Conservation (phyloP, 495 filamentous ascomycete species). For the Aspergillus taichungensis region DNA sequence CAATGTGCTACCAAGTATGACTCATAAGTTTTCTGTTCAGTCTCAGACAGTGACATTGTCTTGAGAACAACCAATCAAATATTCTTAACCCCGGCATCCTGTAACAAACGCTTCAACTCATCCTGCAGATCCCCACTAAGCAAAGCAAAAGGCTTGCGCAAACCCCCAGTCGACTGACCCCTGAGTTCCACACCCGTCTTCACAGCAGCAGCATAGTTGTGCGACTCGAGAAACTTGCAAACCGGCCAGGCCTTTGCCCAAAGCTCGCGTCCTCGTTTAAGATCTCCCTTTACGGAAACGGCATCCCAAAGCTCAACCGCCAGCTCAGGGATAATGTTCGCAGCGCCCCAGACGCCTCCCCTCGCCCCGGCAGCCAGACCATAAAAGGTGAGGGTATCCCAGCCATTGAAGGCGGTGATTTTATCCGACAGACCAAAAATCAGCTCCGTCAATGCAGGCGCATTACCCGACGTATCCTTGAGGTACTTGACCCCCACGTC, state of each 20-base stretch:
- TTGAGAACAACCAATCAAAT: slow-evolving; percentile 6
- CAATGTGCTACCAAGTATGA: too few relatives aligned
- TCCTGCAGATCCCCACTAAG: slow-evolving; percentile 14
- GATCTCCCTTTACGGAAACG: slow-evolving; percentile 20
- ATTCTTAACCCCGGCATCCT: slow-evolving; percentile 25
- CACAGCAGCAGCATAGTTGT: slow-evolving; percentile 24
- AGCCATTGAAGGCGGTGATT: slow-evolving; percentile 27
- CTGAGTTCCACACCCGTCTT: slow-evolving; percentile 29
- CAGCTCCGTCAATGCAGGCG: slow-evolving; percentile 26
- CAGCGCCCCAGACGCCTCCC: slow-evolving; percentile 28
- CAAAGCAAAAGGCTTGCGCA: slow-evolving; percentile 27
- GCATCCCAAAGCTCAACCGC: slow-evolving; percentile 27
- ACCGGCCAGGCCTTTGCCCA: slow-evolving; percentile 27
- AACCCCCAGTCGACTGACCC: slow-evolving; percentile 22
- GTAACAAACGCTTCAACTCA: slow-evolving; percentile 21
- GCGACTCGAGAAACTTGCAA: slow-evolving; percentile 29
- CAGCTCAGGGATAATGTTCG: slow-evolving; percentile 30
- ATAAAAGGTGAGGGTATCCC: slow-evolving; percentile 33
- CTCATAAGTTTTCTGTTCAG: too few relatives aligned
- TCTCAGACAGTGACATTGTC: not conserved
- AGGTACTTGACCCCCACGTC: slow-evolving; percentile 26
- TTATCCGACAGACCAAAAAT: slow-evolving; percentile 21
- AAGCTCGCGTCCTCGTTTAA: slow-evolving; percentile 21
- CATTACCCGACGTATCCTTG: slow-evolving; percentile 32
- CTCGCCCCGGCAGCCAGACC: slow-evolving; percentile 22